Conservation (phyloP, 2,329 filamentous ascomycete species). For the Clonostachys byssicola region DNA sequence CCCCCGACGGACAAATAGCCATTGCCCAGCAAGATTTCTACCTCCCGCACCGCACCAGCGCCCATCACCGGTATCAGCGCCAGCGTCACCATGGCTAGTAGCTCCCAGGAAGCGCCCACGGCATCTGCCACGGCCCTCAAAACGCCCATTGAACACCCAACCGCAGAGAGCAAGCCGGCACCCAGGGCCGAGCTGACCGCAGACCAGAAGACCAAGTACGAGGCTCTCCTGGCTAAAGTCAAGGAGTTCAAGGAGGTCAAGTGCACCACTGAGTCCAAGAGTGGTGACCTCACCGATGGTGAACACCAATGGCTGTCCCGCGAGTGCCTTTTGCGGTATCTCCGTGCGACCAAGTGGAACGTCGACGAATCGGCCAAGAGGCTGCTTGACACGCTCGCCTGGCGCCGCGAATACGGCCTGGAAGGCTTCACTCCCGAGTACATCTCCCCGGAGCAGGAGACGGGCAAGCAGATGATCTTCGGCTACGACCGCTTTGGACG, state of each 20-base stretch:
- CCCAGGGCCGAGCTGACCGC: constrained; percentile 58
- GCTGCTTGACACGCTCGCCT: constrained; percentile 75
- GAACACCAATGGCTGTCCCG: constrained; percentile 89
- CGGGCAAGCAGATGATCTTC: constrained; percentile 87
- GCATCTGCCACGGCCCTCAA: constrained; percentile 10
- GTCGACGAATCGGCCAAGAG: constrained; percentile 71
- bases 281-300: constrained; percentile 65
- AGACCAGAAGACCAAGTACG: constrained; percentile 81
- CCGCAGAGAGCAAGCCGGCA: constrained; percentile 52
- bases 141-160: constrained; percentile 56
- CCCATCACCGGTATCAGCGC: too few relatives aligned
- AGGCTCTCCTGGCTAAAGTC: constrained; percentile 66
- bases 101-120: too few relatives aligned
- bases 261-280: constrained; percentile 50
- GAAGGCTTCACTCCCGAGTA: constrained; percentile 77
- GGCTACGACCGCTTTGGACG: constrained; percentile 82
- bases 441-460: constrained; percentile 91
- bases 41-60: too few relatives aligned
- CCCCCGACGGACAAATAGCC: too few relatives aligned
- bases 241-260: constrained; percentile 65
- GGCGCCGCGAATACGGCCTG: constrained; percentile 88
- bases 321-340: constrained; percentile 88
- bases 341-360: constrained; percentile 91
- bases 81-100: too few relatives aligned
- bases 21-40: too few relatives aligned